Evolutionary conservation across 768 basidiomycete genomes (phyloP).

Genomic region (Leccinum broughii): DNA sequence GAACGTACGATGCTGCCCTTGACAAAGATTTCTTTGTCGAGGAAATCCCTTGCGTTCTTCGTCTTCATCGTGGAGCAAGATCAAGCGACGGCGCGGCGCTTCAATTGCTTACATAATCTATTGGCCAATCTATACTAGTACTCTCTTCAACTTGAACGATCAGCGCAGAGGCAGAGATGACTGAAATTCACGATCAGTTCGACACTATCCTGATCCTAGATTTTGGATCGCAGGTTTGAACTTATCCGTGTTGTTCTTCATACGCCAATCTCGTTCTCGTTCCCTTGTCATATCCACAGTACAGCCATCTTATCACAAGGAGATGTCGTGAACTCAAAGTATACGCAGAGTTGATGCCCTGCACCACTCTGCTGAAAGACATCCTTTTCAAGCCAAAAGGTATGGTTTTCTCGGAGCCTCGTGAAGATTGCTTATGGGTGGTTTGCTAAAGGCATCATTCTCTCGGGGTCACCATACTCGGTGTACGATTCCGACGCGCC

Average conservation of each 20-base stretch:
- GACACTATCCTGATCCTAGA: slow-evolving; percentile 96
- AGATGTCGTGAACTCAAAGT: slow-evolving; percentile 97
- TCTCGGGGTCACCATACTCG: slow-evolving; percentile 97
- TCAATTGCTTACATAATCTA: background rate
- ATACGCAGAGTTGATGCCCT: slow-evolving; percentile 97
- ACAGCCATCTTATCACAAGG: slow-evolving; percentile 95
- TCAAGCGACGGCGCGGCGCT: background rate
- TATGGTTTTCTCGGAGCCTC: slow-evolving; percentile 27
- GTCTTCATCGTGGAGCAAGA: slow-evolving; percentile 26
- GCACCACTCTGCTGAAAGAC: slow-evolving; percentile 87
- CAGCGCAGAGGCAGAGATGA: slow-evolving; percentile 43
- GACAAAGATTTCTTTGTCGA: slow-evolving; percentile 48
- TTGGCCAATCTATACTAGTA: too few species aligned
- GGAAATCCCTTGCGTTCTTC: slow-evolving; percentile 37
- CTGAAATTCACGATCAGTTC: slow-evolving; percentile 92
- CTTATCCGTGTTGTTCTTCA: slow-evolving; percentile 6
- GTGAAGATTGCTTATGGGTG: background rate
- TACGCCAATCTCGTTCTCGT: slow-evolving; percentile 6
- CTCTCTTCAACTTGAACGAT: background rate
- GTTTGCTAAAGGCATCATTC: slow-evolving; percentile 71
- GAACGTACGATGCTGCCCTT: slow-evolving; percentile 43
- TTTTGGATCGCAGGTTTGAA: slow-evolving; percentile 90
- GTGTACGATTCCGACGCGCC: slow-evolving; percentile 94
- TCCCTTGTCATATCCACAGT: slow-evolving; percentile 47
- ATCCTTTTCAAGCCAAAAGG: slow-evolving; percentile 95